Evolutionary conservation across 2,329 filamentous ascomycete genomes (phyloP).

Genomic region (Xylaria hypoxylon): DNA sequence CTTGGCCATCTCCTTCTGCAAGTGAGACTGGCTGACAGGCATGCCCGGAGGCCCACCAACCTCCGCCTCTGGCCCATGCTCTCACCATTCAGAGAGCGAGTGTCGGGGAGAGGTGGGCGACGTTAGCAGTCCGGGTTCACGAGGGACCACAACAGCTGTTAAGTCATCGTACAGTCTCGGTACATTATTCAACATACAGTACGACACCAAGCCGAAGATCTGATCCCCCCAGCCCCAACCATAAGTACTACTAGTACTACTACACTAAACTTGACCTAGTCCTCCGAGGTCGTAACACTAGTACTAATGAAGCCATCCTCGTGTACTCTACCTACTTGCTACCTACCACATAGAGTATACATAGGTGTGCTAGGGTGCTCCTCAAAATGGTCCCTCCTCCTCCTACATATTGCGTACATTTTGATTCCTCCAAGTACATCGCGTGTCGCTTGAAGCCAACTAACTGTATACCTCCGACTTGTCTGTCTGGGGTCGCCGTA

Average conservation of each 20-base stretch:
- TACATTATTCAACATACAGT: conserved; percentile 33
- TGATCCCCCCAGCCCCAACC: conserved; percentile 40
- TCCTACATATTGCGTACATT: conserved; percentile 34
- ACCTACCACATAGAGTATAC: conserved; percentile 28
- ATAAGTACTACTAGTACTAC: no score
- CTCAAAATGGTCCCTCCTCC: conserved; percentile 37
- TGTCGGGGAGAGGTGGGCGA: conserved; percentile 28
- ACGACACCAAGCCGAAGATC: conserved; percentile 40
- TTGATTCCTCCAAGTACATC: conserved; percentile 24
- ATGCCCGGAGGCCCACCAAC: conserved; percentile 31
- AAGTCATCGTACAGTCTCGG: conserved; percentile 38
- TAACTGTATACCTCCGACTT: conserved; percentile 28
- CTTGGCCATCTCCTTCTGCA: conserved; percentile 29
- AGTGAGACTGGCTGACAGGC: conserved; percentile 37
- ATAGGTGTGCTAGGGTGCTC: conserved; percentile 33
- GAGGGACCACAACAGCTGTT: conserved; percentile 25
- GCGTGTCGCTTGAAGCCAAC: conserved; percentile 19
- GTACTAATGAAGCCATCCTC: conserved; percentile 32
- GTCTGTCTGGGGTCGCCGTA: conserved; percentile 38
- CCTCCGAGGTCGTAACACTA: conserved; percentile 36
- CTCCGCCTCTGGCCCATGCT: conserved; percentile 30
- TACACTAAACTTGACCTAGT: no score
- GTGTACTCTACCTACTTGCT: conserved; percentile 19
- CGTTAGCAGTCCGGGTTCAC: conserved; percentile 11
- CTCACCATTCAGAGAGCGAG: conserved; percentile 35